phyloP scores from a whole-genome alignment of 148 eudicot genomes.

The Fagopyrum homotropicum region DNA sequence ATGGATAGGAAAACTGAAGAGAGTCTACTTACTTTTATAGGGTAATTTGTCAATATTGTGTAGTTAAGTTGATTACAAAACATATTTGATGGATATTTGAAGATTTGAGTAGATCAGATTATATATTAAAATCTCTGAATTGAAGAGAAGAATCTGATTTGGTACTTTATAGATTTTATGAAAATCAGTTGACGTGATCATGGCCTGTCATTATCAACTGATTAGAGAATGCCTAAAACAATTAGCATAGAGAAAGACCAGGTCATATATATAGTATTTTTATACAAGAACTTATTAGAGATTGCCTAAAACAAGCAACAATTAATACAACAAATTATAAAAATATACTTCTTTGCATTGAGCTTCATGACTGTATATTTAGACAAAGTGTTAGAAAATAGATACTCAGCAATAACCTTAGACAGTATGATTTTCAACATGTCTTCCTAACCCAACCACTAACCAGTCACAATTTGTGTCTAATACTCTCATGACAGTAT shows the following conservation, averaged over 20 bases:
- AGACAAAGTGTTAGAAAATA: no score
- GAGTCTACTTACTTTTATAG: not conserved
- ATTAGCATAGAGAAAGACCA: not conserved
- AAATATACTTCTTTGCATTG: not conserved
- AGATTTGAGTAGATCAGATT: not conserved
- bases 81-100: not conserved
- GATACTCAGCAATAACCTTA: not conserved
- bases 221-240: not conserved
- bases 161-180: not conserved
- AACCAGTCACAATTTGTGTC: no score
- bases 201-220: not conserved
- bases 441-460: no score
- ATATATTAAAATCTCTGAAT: not conserved
- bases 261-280: not conserved
- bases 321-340: not conserved
- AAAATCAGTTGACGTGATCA: constrained; percentile 1
- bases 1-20: not conserved
- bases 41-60: not conserved
- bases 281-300: not conserved
- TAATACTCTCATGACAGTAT: no score
- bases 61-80: not conserved
- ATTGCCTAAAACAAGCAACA: not conserved
- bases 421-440: no score
- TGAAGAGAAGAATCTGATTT: not conserved
- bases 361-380: not conserved